Evolutionary conservation across 345 rosid species (phyloP), one percentile per base, ranked within the genome.

Genomic region (Punica granatum): DNA sequence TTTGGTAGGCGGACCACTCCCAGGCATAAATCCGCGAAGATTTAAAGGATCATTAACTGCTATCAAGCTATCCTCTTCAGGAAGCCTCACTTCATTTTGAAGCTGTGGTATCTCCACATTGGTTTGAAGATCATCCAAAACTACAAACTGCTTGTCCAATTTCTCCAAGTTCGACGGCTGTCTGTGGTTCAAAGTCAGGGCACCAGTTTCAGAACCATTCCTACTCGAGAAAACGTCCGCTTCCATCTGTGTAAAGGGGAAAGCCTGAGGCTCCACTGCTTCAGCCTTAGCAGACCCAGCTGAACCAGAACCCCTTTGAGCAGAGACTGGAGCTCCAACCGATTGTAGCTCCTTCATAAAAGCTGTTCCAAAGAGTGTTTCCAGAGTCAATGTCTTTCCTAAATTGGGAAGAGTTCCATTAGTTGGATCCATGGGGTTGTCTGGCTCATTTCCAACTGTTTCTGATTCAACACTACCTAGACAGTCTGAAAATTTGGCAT

Each of bases 281-380:
- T 77, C 79, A 35, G 54, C 70, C 72, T 75, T 74, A 19, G 82
- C 75, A 73, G 88, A 69, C 53, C 74, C 84, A 49, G 60, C 84
- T 48, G 60, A 46, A 46, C 51, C 60, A 19, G 75, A 63, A 44
- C 64, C 76, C 66, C 67, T 79, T 44, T 74, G 86, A 14, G 72
- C 67, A 62, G 92, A 75, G 68, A 76, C 76, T 10, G 90, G 84
- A 71, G 80, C 84, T 75, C 96, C 92, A 59, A 83, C 81, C 19
- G 96, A 82, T 67, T 94, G 91, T 68, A 94, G 83, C 76, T 91
- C 96, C 74, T 82, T 86, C 99, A 94, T 94, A 76, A 94, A 89
- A 74, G 97, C 96, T 67, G 89, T 79, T 51, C 99, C 99, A 73
- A 94, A 94, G 67, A 94, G 93, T 73, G 92, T 74, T 80, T 89